Base-by-base conservation (phyloP, 371 early-diverging fungal species). In the Mucor sp. region DNA sequence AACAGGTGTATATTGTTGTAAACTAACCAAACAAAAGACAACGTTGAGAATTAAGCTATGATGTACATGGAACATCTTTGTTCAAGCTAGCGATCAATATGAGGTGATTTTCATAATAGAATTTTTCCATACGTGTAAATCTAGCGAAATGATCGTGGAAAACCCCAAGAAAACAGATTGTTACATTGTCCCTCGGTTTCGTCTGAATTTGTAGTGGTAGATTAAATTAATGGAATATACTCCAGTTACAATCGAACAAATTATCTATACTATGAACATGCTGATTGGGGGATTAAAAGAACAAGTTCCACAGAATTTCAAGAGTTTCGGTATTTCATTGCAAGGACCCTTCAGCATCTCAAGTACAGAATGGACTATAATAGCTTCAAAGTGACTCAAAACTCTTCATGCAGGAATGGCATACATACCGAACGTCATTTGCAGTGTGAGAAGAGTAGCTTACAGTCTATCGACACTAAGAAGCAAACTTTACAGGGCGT, bases 101-200 rank as follows among this genome's bases (percentile, higher is more conserved):
- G 53, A 53, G 15, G 53, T 53, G 53, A 53, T 53, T 27, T 4
- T 25, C 4, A 27, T 3, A 14, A 15, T 14, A 14, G 4, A 27
- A 53, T 14, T 14, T 12, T 21, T 23, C 4, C 27, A 53, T 12
- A 9, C 14, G 15, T 23, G 27, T 15, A 17, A 11, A 53, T 14
- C 27, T 27, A 25, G 12, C 27, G 14, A 50, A 27, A 53, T 53
- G 23, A 53, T 53, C 53, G 53, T 53, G 53, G 53, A 53, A 53
- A 53, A 53, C 25, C 2, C 12, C 53, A 23, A 53, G 27, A 25
- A 27, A 25, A 6, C 27, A 6, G 5, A 50, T 50, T 14, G 53
- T 53, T 53, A 53, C 53, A 53, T 53, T 6, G 25, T 53, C 53
- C 53, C 53, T 53, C 53, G 53, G 53, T 27, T 25, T 53, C 27